These are phyloP conservation scores for Aspergillus sclerotiicarbonarius DNA, from an alignment of 495 filamentous ascomycete genomes.

Conservation along the genomic window DNA sequence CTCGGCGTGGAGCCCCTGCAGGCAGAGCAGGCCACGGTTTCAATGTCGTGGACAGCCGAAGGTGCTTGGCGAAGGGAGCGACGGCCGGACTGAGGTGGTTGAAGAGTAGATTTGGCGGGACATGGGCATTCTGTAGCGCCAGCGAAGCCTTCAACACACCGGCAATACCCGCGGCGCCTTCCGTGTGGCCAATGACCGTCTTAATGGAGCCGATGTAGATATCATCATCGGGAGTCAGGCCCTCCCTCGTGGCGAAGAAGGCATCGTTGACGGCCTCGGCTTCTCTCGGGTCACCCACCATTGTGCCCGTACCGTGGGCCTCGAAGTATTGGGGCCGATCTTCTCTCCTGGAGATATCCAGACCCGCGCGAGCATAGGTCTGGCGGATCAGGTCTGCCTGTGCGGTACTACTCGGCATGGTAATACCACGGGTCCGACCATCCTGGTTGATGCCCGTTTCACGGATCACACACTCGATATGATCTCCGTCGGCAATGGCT, in stretches of 20 bases:
- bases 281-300: slow-evolving; percentile 41
- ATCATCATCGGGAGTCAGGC: too few relatives aligned
- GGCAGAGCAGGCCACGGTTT: slow-evolving; percentile 21
- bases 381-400: slow-evolving; percentile 34
- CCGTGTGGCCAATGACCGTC: slow-evolving; percentile 52
- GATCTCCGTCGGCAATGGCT: slow-evolving; percentile 36
- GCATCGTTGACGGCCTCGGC: slow-evolving; percentile 33
- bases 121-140: slow-evolving; percentile 46
- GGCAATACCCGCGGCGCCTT: slow-evolving; percentile 60
- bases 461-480: slow-evolving; percentile 39
- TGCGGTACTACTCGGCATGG: slow-evolving; percentile 33
- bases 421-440: slow-evolving; percentile 49
- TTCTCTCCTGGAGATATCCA: slow-evolving; percentile 24
- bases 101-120: slow-evolving; percentile 61
- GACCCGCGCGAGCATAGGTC: slow-evolving; percentile 33
- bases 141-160: slow-evolving; percentile 31
- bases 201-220: slow-evolving; percentile 52
- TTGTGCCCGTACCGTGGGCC: slow-evolving; percentile 43
- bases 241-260: too few relatives aligned
- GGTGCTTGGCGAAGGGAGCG: slow-evolving; percentile 30
- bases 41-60: slow-evolving; percentile 24
- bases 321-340: slow-evolving; percentile 41
- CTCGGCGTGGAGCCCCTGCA: slow-evolving; percentile 26
- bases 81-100: slow-evolving; percentile 49
- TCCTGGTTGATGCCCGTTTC: slow-evolving; percentile 38